Evolutionary conservation across 257 asterid species (phyloP).

Genomic region (Coffea eugenioides): DNA sequence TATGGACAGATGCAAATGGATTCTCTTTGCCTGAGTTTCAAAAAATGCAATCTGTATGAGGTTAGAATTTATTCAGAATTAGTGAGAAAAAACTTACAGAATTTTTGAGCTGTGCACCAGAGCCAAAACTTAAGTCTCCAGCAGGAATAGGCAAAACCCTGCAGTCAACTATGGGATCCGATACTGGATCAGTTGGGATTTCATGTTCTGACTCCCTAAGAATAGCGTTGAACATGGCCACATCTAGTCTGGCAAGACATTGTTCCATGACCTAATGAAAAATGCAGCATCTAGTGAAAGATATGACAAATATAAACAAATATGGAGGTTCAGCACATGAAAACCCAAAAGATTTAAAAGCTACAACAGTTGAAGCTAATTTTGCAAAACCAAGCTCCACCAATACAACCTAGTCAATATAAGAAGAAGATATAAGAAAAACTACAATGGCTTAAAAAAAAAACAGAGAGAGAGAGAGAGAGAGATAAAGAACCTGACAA

Average conservation of each 20-base stretch:
- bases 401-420: background rate
- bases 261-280: constrained; percentile 75
- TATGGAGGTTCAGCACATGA: background rate
- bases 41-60: background rate
- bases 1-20: background rate
- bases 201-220: constrained; percentile 94
- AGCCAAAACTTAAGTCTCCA: constrained; percentile 94
- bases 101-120: constrained; percentile 94
- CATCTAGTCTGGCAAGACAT: constrained; percentile 86
- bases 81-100: constrained; percentile 48
- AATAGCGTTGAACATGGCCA: constrained; percentile 96
- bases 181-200: constrained; percentile 98
- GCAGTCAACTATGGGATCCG: constrained; percentile 95
- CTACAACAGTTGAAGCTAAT: background rate
- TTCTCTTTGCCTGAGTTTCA: background rate
- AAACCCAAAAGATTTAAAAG: background rate
- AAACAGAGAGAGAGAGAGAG: no score
- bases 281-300: background rate
- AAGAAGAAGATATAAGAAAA: background rate
- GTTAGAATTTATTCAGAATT: constrained; percentile 6
- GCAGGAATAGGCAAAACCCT: constrained; percentile 97
- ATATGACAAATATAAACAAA: background rate
- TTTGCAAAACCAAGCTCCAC: background rate
- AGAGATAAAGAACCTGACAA: background rate
- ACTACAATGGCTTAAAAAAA: background rate